Evolutionary conservation across 768 basidiomycete species (phyloP), one percentile per base, ranked within the genome.

Genomic region (Phanerochaete sordida): DNA sequence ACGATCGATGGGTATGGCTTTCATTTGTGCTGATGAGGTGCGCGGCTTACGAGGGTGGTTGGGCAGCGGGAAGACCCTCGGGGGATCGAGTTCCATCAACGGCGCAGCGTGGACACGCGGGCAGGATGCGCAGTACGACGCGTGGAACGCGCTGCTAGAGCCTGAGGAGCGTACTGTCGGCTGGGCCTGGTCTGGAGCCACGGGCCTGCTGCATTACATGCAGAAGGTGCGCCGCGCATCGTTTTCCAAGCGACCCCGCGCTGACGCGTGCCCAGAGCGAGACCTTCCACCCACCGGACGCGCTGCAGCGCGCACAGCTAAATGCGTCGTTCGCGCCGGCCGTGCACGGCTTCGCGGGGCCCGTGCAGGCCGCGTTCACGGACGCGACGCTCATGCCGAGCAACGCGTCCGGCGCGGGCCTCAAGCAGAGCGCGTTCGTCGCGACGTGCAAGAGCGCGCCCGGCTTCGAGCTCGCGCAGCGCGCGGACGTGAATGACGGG

Each of bases 101-200:
- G 81, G 80, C 8, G 80, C 70, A 16, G 66, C 74, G 7, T 82
- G 76, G 65, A 81, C 79, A 8, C 75, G 81, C n/a, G 81, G 79
- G 2, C 61, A 74, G n/a, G 71, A 72, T 23, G 76, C 73, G 2
- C 79, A 81, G 59, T 80, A 81, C 45, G 78, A 82, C 58, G 67
- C 77, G 0, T 77, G 76, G 77, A 69, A 72, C 8, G 67, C 64
- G 1, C 69, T 81, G 3, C 69, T 80, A 0, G 58, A 64, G 4
- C 59, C 65, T n/a, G 54, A 67, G 33, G 63, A 72, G 65, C 65
- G 57, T 2, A 55, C 56, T 13, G 50, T 65, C 4, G 56, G 66
- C 9, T 76, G 74, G 73, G 69, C 65, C 39, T 74, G 72, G 72
- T 21, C 11, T n/a, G 51, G 51, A 4, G 30, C 30, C n/a, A 61